These are phyloP conservation scores for Microthlaspi erraticum DNA, from an alignment of 345 rosid genomes.

Conservation along the genomic window DNA sequence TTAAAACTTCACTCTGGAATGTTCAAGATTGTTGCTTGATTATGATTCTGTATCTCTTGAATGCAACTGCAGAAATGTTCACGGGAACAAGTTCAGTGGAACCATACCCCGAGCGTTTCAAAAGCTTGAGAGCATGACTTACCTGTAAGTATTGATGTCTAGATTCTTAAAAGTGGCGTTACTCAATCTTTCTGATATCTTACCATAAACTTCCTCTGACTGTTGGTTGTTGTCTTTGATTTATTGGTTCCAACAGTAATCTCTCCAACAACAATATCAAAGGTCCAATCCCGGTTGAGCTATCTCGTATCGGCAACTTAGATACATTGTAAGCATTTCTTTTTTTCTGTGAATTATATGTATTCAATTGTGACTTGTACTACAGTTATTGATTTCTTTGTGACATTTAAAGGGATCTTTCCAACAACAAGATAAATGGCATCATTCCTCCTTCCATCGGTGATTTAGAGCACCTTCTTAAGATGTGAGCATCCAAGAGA, in stretches of 20 bases:
- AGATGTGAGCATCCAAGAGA: constrained; percentile 63
- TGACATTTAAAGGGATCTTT: constrained; percentile 68
- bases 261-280: constrained; percentile 75
- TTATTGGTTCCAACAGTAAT: constrained; percentile 53
- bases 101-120: constrained; percentile 78
- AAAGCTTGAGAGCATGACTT: constrained; percentile 89
- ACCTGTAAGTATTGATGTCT: constrained; percentile 63
- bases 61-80: constrained; percentile 66
- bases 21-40: constrained; percentile 8
- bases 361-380: constrained; percentile 18
- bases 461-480: constrained; percentile 93
- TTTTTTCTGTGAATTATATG: constrained; percentile 5
- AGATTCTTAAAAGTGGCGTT: neutral
- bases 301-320: constrained; percentile 89
- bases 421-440: constrained; percentile 80
- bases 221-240: constrained; percentile 25
- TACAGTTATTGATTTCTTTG: neutral
- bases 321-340: constrained; percentile 76
- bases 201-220: neutral
- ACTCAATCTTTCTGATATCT: neutral
- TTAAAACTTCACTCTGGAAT: neutral
- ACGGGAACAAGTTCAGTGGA: constrained; percentile 82
- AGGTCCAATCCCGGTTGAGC: constrained; percentile 85
- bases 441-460: constrained; percentile 89
- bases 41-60: constrained; percentile 18